Percentiles rank a stretch among this genome's conserved stretches.
Evolutionary conservation across 140 eudicot species (phyloP).

Genomic region (Flaveria floridana): DNA sequence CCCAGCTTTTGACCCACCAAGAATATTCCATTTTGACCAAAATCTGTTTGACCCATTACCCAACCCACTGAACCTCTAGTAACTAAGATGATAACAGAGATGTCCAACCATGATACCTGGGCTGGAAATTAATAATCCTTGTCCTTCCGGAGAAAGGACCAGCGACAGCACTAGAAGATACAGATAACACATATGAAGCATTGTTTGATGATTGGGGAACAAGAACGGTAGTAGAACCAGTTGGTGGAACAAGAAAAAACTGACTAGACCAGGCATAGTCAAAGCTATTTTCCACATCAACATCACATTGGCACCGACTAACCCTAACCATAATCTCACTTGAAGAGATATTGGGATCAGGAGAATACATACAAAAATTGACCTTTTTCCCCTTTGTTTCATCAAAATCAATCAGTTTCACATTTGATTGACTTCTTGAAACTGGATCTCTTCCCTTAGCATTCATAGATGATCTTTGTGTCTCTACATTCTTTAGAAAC

Average conservation of each 20-base stretch:
- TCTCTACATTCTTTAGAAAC: conserved; percentile 18
- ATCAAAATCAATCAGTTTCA: conserved; percentile 35
- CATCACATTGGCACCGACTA: conserved; percentile 47
- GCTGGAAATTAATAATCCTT: conserved; percentile 86
- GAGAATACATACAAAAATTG: conserved; percentile 77
- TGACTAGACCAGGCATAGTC: conserved; percentile 69
- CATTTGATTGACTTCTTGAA: conserved; percentile 38
- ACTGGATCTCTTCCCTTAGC: conserved; percentile 19
- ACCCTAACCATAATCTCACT: conserved; percentile 74
- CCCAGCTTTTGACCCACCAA: conserved; percentile 1
- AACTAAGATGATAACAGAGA: conserved; percentile 3
- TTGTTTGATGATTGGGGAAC: conserved; percentile 64
- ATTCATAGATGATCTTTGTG: conserved; percentile 22
- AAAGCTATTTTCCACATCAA: conserved; percentile 34
- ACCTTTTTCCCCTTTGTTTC: conserved; percentile 49
- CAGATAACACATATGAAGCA: conserved; percentile 69
- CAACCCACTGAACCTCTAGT: not conserved
- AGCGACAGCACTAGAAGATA: conserved; percentile 61
- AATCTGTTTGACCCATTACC: not conserved
- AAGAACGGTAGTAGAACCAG: conserved; percentile 75
- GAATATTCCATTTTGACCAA: not conserved
- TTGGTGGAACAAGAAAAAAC: conserved; percentile 83
- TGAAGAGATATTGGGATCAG: conserved; percentile 60
- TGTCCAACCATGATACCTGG: conserved; percentile 49
- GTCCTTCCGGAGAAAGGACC: conserved; percentile 85